Percentiles rank a stretch among this genome's conserved stretches.
These are phyloP conservation scores for Barbarea vulgaris DNA, from an alignment of 345 rosid species.

Conservation along the genomic window DNA sequence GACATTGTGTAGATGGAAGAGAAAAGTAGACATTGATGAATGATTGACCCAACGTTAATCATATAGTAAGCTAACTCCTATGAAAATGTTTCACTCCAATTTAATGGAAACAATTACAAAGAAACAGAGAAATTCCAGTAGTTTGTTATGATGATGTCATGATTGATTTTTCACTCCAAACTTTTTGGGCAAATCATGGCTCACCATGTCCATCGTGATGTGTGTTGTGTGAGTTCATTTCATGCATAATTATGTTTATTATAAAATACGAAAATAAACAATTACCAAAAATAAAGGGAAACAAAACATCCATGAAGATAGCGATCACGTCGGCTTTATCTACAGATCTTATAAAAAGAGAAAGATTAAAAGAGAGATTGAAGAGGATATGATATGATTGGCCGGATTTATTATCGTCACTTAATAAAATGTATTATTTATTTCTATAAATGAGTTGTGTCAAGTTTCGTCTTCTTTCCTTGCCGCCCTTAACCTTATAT, in stretches of 20 bases:
- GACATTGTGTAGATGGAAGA: not conserved
- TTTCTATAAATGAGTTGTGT: not conserved
- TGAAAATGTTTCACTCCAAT: not conserved
- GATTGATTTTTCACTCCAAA: conserved; percentile 25
- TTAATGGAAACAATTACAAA: not conserved
- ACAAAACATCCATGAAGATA: conserved; percentile 39
- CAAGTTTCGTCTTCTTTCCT: conserved; percentile 7
- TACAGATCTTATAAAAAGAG: conserved; percentile 26
- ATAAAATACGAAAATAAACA: conserved; percentile 1
- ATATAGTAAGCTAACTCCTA: not conserved
- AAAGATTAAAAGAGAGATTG: conserved; percentile 29
- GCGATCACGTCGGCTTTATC: conserved; percentile 40
- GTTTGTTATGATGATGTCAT: conserved; percentile 16
- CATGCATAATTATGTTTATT: conserved; percentile 16
- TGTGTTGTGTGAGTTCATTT: conserved; percentile 27
- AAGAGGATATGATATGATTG: conserved; percentile 38
- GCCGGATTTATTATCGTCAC: conserved; percentile 28
- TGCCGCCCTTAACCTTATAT: conserved; percentile 21
- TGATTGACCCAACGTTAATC: not conserved
- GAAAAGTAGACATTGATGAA: conserved; percentile 5
- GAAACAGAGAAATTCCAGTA: conserved; percentile 35
- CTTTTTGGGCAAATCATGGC: conserved; percentile 43
- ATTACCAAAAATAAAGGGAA: conserved; percentile 1
- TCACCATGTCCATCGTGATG: conserved; percentile 26
- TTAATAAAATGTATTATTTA: not conserved